Evolutionary conservation across 352 stramenopile species (phyloP), one percentile per base, ranked within the genome.

Genomic region (Globisporangium viniferum): DNA sequence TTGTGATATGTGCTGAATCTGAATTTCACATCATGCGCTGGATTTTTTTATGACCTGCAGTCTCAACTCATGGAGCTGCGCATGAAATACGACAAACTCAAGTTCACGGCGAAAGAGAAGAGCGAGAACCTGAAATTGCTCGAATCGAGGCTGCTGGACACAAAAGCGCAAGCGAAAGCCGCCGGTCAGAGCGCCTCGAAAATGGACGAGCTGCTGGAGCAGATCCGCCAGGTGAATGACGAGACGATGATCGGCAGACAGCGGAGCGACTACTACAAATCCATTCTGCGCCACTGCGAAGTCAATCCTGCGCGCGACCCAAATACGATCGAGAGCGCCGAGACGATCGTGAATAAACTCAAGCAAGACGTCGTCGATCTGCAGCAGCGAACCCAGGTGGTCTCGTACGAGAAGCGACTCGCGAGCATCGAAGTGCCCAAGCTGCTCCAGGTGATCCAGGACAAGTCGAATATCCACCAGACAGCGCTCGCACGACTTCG

Each of bases 181-280:
- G 73, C 73, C 0, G 79, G 73, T 0, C 81, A 90, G 67, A 89
- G 72, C 24, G 81, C 82, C 10, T 78, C 67, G 8, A 79, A 86
- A 15, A 71, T 88, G 18, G 87, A 92, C 18, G 77, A 85, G 12
- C 62, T 94, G 20, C 75, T 83, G 8, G 82, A 93, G 27, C 86
- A 81, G n/a, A 91, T 91, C 57, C 81, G 81, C 9, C 64, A 66
- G 6, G 78, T 87, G 14, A 81, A 77, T 8, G 78, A 90, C 46
- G 85, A 94, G 67, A 84, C 87, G 24, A 66, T 76, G 24, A 55
- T 89, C 39, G 83, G 85, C 0, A 76, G 84, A 20, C 81, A 90
- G 73, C 85, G 85, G 5, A 85, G 85, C 41, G 85, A 94, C 44
- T 94, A 94, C 67, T 94, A 94, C 76, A 88, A 87, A 27, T 62